phyloP scores from a whole-genome alignment of 176 grass and related monocot genomes.

The Carex cristatella region DNA sequence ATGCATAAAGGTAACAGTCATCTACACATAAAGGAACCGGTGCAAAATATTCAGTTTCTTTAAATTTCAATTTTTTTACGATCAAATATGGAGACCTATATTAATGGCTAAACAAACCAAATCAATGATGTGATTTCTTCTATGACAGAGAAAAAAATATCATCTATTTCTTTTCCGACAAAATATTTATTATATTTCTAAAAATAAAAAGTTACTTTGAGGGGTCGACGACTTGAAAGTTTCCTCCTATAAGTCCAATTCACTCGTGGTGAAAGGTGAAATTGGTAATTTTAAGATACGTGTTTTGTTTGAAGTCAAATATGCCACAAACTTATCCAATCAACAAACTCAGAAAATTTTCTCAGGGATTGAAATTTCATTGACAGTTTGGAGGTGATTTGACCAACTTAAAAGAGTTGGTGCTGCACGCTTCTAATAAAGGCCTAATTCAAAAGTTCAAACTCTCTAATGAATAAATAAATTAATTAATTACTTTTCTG shows the following conservation, averaged over 20 bases:
- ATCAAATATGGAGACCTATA: too few species aligned
- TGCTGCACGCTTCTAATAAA: neutral
- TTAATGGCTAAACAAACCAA: too few species aligned
- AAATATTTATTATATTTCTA: too few species aligned
- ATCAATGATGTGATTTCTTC: too few species aligned
- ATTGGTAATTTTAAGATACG: neutral
- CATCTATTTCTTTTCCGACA: too few species aligned
- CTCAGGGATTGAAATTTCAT: neutral
- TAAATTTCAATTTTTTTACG: too few species aligned
- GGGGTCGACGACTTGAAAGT: neutral
- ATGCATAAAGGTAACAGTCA: too few species aligned
- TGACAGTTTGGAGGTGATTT: neutral
- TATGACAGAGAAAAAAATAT: too few species aligned
- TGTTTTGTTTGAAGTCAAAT: slow-evolving; percentile 12
- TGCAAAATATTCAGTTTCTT: too few species aligned
- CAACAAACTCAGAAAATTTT: neutral
- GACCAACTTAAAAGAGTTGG: neutral
- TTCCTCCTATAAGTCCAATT: neutral
- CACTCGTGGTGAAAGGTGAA: neutral
- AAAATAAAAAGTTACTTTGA: neutral
- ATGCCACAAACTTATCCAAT: neutral
- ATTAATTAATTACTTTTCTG: neutral
- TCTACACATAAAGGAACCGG: too few species aligned
- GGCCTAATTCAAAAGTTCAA: neutral
- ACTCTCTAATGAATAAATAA: neutral